Percentiles rank a stretch among this genome's conserved stretches.
These are phyloP conservation scores for Tuctoria greenei DNA, from an alignment of 176 grass and related monocot genomes.

Conservation along the genomic window DNA sequence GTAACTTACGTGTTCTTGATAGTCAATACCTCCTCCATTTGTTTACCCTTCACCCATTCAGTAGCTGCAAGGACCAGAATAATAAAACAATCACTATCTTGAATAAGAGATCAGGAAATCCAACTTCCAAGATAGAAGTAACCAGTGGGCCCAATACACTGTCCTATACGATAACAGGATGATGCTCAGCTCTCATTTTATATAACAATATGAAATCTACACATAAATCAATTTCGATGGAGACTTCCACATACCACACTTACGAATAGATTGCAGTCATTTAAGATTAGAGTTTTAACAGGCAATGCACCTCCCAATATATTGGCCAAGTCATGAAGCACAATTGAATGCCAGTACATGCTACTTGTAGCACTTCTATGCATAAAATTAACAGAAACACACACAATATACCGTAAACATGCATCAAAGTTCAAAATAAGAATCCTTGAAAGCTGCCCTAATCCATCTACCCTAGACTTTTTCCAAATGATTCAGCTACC, in stretches of 20 bases:
- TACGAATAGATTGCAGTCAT: neutral
- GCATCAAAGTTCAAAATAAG: constrained; percentile 4
- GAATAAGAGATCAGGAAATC: neutral
- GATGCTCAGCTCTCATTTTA: neutral
- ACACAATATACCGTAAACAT: neutral
- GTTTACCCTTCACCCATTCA: constrained; percentile 97
- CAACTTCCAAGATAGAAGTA: neutral
- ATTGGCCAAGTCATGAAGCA: neutral
- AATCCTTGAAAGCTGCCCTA: neutral
- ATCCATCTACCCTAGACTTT: neutral
- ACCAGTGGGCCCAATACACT: neutral
- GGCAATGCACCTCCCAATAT: neutral
- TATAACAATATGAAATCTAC: neutral
- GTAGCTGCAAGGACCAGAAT: constrained; percentile 60
- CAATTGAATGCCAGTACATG: neutral
- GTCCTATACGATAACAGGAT: neutral
- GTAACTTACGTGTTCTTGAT: constrained; percentile 91
- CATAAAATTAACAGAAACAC: neutral
- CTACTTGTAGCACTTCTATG: neutral
- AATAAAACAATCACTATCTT: neutral
- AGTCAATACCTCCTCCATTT: constrained; percentile 85
- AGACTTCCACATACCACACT: neutral
- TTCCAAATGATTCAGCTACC: neutral
- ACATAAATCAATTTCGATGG: neutral
- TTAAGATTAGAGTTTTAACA: neutral